phyloP scores from a whole-genome alignment of 208 protist genomes.

The Trypanosoma lewisi region DNA sequence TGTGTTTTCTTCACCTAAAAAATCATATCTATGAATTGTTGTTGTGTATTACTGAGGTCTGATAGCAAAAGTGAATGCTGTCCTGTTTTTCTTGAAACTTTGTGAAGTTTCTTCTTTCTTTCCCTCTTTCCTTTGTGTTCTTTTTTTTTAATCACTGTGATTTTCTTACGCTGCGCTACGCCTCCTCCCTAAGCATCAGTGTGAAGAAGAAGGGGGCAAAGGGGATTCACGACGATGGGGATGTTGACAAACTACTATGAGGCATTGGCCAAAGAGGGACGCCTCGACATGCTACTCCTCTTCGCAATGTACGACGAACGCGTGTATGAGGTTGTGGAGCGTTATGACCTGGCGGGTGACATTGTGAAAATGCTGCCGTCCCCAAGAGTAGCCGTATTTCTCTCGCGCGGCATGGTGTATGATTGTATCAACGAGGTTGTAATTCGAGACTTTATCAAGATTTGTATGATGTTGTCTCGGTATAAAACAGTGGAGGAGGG shows the following conservation, averaged over 20 bases:
- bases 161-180: neutral
- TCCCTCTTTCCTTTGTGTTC: conserved; percentile 8
- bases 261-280: conserved; percentile 52
- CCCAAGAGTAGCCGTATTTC: conserved; percentile 59
- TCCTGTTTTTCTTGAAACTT: neutral
- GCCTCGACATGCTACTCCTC: conserved; percentile 51
- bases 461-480: conserved; percentile 83
- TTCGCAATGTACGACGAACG: conserved; percentile 86
- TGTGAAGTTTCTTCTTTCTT: conserved; percentile 13
- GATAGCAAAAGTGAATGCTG: neutral
- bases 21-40: no score
- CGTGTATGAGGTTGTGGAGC: conserved; percentile 85
- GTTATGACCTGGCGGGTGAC: conserved; percentile 49
- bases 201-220: no score
- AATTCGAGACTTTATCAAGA: conserved; percentile 73
- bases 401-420: conserved; percentile 84
- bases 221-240: conserved; percentile 37
- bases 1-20: conserved; percentile 2
- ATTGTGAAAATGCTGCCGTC: conserved; percentile 64
- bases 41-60: no score
- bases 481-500: conserved; percentile 70
- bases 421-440: conserved; percentile 71
- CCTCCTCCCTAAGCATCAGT: neutral
- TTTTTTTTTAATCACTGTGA: neutral
- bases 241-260: conserved; percentile 67